A percentile compares a stretch with the other conserved stretches of the same genome.
phyloP scores from a whole-genome alignment of 2,329 filamentous ascomycete genomes.

The Alternaria sp. region DNA sequence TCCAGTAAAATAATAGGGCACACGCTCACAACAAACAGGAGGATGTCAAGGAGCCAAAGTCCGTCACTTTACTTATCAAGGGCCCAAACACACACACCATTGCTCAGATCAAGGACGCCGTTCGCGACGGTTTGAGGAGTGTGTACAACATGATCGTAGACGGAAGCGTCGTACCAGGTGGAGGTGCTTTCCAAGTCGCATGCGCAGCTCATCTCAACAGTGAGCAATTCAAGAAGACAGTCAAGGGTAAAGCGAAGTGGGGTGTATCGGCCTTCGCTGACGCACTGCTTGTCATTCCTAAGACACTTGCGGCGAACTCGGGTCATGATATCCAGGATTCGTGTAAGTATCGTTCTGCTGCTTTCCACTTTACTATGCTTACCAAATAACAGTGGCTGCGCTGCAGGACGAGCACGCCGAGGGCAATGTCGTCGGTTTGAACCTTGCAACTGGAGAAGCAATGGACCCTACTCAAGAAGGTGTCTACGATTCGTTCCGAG shows the following conservation, averaged over 20 bases:
- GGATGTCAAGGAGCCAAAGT: slow-evolving; percentile 98
- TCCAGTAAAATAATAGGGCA: not conserved
- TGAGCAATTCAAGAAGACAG: slow-evolving; percentile 84
- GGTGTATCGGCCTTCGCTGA: slow-evolving; percentile 96
- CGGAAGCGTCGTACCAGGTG: slow-evolving; percentile 91
- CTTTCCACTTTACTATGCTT: slow-evolving; percentile 21
- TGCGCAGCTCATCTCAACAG: slow-evolving; percentile 88
- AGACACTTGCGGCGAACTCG: slow-evolving; percentile 94
- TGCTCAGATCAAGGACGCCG: slow-evolving; percentile 93
- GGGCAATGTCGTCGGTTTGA: slow-evolving; percentile 85
- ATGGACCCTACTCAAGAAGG: slow-evolving; percentile 96
- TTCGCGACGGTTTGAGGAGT: slow-evolving; percentile 91
- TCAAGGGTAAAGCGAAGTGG: slow-evolving; percentile 98
- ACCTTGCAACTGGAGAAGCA: slow-evolving; percentile 85
- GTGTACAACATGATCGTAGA: slow-evolving; percentile 99
- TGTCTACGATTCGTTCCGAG: slow-evolving; percentile 95
- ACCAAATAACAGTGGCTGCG: slow-evolving; percentile 70
- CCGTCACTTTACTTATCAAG: slow-evolving; percentile 96
- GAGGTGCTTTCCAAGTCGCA: slow-evolving; percentile 94
- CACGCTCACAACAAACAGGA: slow-evolving; percentile 60
- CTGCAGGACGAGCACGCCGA: slow-evolving; percentile 87
- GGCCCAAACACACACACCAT: slow-evolving; percentile 98
- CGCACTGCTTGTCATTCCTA: slow-evolving; percentile 93
- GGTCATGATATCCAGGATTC: slow-evolving; percentile 97
- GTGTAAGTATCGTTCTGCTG: slow-evolving; percentile 64